A percentile compares a stretch with the other conserved stretches of the same genome.
phyloP scores from a whole-genome alignment of 495 filamentous ascomycete genomes.

The Podospora tetraspora region DNA sequence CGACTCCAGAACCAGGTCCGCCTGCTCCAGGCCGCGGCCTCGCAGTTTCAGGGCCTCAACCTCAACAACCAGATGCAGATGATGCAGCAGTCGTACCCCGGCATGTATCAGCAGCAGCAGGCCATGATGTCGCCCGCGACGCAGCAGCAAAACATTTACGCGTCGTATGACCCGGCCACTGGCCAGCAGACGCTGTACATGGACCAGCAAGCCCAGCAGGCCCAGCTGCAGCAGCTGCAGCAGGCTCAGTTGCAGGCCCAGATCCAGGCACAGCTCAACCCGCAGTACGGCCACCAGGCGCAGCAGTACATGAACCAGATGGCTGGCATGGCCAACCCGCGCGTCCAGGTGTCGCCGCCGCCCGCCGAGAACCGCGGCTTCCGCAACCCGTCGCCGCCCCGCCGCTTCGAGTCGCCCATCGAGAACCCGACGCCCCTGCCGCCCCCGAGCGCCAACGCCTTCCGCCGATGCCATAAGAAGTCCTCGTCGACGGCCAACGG shows the following conservation, averaged over 20 bases:
- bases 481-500: conserved; percentile 68
- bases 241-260: conserved; percentile 41
- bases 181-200: conserved; percentile 67
- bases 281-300: conserved; percentile 28
- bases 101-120: conserved; percentile 46
- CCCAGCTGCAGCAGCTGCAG: conserved; percentile 44
- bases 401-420: conserved; percentile 53
- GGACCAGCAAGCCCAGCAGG: conserved; percentile 50
- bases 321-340: conserved; percentile 41
- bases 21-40: conserved; percentile 53
- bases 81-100: conserved; percentile 39
- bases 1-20: conserved; percentile 61
- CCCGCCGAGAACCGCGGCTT: conserved; percentile 48
- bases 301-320: conserved; percentile 36
- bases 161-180: conserved; percentile 75
- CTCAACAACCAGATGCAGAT: conserved; percentile 46
- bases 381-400: conserved; percentile 65
- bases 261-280: conserved; percentile 41
- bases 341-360: conserved; percentile 76
- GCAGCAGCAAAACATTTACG: conserved; percentile 58
- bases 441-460: conserved; percentile 75
- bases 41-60: conserved; percentile 75
- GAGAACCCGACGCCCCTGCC: conserved; percentile 65
- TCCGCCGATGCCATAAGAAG: conserved; percentile 91
- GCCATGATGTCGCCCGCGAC: conserved; percentile 51